Percentiles rank a stretch among this genome's conserved stretches.
Evolutionary conservation across 345 rosid genomes (phyloP).

Genomic region (Balakata baccata): DNA sequence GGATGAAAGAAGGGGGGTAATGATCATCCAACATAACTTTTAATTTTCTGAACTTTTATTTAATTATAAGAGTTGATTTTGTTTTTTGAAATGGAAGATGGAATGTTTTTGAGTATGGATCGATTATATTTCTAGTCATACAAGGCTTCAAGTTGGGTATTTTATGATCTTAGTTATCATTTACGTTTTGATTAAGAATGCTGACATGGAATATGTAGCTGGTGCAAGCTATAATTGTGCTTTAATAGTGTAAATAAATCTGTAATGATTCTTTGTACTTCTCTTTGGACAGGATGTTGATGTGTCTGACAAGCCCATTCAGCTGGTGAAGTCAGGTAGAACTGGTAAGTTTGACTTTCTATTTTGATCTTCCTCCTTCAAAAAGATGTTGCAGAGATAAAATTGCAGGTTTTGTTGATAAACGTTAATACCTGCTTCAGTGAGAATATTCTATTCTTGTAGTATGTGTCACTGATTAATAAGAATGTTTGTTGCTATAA

Average conservation of each 20-base stretch:
- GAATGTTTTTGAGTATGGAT: background rate
- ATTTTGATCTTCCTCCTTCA: background rate
- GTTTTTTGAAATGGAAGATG: background rate
- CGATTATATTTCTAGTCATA: background rate
- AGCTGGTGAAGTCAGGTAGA: constrained; percentile 25
- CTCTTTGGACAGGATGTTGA: constrained; percentile 46
- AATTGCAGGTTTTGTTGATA: background rate
- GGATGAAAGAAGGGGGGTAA: too few species aligned
- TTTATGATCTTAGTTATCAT: background rate
- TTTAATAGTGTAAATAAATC: background rate
- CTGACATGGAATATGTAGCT: background rate
- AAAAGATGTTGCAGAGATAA: background rate
- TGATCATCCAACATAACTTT: too few species aligned
- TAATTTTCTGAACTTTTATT: background rate
- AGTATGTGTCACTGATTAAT: background rate
- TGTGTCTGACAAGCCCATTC: constrained; percentile 26
- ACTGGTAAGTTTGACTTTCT: constrained; percentile 12
- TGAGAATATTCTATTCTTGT: background rate
- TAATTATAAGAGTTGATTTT: background rate
- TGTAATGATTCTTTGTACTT: constrained; percentile 12
- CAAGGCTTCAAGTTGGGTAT: background rate
- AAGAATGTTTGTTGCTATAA: background rate
- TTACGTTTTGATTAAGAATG: background rate
- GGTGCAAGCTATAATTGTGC: background rate
- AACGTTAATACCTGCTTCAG: background rate